phyloP scores from a whole-genome alignment of 2,329 filamentous ascomycete species.

The Sporothrix protearum region DNA sequence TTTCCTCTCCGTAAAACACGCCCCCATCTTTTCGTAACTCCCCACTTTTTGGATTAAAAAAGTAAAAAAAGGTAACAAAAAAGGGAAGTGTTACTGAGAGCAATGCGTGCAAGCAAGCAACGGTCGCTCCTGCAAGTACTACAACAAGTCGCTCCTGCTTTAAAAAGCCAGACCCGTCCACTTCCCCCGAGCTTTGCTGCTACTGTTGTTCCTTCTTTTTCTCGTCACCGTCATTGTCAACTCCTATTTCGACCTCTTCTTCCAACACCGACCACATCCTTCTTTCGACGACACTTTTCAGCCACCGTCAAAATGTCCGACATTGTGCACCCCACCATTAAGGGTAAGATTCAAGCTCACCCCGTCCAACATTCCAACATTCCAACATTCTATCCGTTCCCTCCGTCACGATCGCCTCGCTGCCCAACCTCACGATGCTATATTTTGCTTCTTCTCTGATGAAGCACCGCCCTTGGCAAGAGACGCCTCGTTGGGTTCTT shows the following conservation, averaged over 20 bases:
- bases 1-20: too few species aligned
- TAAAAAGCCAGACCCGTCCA: slow-evolving; percentile 20
- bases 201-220: neutral
- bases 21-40: neutral
- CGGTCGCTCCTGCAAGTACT: slow-evolving; percentile 5
- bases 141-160: slow-evolving; percentile 9
- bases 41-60: slow-evolving; percentile 5
- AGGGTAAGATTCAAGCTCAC: slow-evolving; percentile 49
- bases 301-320: slow-evolving; percentile 56
- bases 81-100: slow-evolving; percentile 6
- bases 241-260: neutral
- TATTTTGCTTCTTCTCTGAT: neutral
- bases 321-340: slow-evolving; percentile 72
- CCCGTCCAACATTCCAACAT: too few species aligned
- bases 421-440: slow-evolving; percentile 6
- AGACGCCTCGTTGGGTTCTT: too few species aligned
- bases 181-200: slow-evolving; percentile 3
- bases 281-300: slow-evolving; percentile 13
- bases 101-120: neutral
- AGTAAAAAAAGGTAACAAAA: neutral
- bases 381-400: too few species aligned
- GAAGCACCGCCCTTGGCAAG: neutral
- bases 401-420: neutral
- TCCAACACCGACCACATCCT: neutral
- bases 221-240: slow-evolving; percentile 4